Conservation (phyloP, 768 basidiomycete species). For the Mycena leptocephala region DNA sequence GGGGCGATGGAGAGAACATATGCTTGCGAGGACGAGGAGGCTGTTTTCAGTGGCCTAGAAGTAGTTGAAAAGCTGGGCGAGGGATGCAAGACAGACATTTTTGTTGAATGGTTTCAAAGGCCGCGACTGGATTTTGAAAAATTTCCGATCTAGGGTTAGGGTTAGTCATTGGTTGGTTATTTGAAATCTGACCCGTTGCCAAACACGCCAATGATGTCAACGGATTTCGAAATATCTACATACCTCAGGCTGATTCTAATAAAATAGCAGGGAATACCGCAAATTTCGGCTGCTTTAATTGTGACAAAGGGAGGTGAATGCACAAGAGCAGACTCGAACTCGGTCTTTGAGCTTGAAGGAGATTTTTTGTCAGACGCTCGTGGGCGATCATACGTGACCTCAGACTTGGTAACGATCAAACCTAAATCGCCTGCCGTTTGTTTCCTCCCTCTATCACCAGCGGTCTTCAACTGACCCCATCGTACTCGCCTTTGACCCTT, state of each 20-base stretch:
- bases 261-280: too few species aligned
- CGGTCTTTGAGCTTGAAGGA: background rate
- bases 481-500: constrained; percentile 28
- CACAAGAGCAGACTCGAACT: background rate
- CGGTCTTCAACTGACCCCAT: constrained; percentile 19
- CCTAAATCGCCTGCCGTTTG: background rate
- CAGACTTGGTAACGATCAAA: background rate
- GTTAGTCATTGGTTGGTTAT: too few species aligned
- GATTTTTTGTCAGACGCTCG: background rate
- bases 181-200: background rate
- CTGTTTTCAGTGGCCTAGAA: constrained; percentile 45
- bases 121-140: background rate
- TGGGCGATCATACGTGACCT: background rate
- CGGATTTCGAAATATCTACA: too few species aligned
- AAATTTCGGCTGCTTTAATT: too few species aligned
- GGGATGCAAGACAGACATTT: constrained; percentile 24
- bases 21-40: constrained; percentile 56
- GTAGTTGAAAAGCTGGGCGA: constrained; percentile 26
- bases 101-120: background rate
- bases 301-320: background rate
- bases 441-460: constrained; percentile 15
- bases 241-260: too few species aligned
- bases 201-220: background rate
- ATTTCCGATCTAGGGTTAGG: too few species aligned
- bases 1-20: constrained; percentile 77